These are phyloP conservation scores for Lachnellula subtilissima DNA, from an alignment of 2,329 filamentous ascomycete genomes.

Conservation along the genomic window DNA sequence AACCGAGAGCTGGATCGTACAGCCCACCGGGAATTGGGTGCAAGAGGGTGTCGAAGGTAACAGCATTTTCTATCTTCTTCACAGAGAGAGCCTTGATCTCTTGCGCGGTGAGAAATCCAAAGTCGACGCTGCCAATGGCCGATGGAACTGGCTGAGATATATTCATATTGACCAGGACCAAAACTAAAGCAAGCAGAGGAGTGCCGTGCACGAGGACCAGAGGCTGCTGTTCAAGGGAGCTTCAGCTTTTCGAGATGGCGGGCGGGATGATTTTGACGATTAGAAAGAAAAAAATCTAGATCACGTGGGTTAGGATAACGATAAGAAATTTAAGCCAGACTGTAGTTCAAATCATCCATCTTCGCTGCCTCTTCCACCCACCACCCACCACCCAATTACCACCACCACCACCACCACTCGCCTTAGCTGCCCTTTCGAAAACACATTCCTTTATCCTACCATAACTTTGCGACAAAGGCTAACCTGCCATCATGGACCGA, in stretches of 20 bases:
- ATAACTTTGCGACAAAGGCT: background rate
- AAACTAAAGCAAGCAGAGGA: constrained; percentile 5
- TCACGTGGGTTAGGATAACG: background rate
- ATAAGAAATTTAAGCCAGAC: no score
- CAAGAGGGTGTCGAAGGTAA: constrained; percentile 87
- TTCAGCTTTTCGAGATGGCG: no score
- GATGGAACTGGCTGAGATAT: constrained; percentile 79
- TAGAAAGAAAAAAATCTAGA: background rate
- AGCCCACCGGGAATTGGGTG: constrained; percentile 87
- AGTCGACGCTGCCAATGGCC: constrained; percentile 81
- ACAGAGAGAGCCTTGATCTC: constrained; percentile 90
- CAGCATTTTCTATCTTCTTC: constrained; percentile 87
- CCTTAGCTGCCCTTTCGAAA: background rate
- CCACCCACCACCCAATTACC: background rate
- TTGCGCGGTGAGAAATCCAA: constrained; percentile 73
- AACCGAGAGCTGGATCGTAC: constrained; percentile 86
- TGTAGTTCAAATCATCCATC: background rate
- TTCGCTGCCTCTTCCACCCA: background rate
- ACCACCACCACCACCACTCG: background rate
- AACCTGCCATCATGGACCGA: constrained; percentile 45
- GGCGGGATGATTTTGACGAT: no score
- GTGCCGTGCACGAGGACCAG: background rate
- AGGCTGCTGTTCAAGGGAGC: background rate
- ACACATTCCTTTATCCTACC: background rate
- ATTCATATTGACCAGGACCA: constrained; percentile 48